Conservation (phyloP, 2,329 filamentous ascomycete species). For the Talaromyces sp. region DNA sequence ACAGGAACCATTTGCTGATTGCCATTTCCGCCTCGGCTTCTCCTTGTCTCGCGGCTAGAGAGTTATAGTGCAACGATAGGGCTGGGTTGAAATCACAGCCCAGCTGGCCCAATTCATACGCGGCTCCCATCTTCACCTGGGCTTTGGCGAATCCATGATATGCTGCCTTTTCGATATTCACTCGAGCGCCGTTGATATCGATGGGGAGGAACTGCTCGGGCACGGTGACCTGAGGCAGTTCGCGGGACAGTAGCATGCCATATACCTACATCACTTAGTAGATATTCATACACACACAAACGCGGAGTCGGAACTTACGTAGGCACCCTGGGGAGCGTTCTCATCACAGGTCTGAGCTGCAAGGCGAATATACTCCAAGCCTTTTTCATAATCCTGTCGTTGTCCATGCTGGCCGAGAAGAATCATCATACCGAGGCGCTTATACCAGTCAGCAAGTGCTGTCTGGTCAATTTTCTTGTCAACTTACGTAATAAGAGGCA, state of each 20-base stretch:
- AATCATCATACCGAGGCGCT: constrained; percentile 95
- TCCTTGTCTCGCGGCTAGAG: constrained; percentile 82
- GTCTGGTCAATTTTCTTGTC: background rate
- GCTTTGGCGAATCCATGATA: constrained; percentile 95
- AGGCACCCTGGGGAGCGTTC: constrained; percentile 93
- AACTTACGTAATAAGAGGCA: constrained; percentile 63
- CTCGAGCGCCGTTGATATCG: constrained; percentile 66
- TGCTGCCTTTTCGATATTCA: constrained; percentile 93
- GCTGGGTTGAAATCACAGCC: constrained; percentile 93
- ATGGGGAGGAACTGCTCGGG: constrained; percentile 65
- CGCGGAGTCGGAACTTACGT: constrained; percentile 40
- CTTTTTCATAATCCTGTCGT: constrained; percentile 69
- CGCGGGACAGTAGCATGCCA: constrained; percentile 86
- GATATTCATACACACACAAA: background rate
- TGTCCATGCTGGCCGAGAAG: constrained; percentile 90
- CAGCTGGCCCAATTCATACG: constrained; percentile 88
- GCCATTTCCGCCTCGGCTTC: constrained; percentile 91
- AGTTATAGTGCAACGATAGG: constrained; percentile 91
- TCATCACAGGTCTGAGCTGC: constrained; percentile 87
- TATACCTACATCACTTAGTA: constrained; percentile 50
- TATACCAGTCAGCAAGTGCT: constrained; percentile 26
- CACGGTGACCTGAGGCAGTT: constrained; percentile 83
- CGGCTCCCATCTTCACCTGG: constrained; percentile 93
- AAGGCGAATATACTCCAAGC: constrained; percentile 73
- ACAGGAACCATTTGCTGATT: constrained; percentile 97